Evolutionary conservation across 2,329 filamentous ascomycete genomes (phyloP).

Genomic region (Xylariaceae sp.): DNA sequence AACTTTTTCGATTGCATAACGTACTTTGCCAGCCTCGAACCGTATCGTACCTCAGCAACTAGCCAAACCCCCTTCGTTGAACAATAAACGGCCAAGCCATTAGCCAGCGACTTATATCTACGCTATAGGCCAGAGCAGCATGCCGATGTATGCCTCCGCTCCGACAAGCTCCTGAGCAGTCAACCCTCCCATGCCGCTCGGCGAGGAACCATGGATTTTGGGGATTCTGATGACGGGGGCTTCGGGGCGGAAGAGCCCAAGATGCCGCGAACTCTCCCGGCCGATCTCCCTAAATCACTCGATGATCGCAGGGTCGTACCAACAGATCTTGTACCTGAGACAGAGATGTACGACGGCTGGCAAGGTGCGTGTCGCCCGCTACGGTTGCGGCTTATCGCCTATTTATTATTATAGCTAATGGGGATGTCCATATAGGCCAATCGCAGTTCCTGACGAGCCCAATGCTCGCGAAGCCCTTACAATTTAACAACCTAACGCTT

Average conservation of each 20-base stretch:
- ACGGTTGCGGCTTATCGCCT: conserved; percentile 16
- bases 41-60: too few species aligned
- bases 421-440: conserved; percentile 67
- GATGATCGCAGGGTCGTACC: conserved; percentile 81
- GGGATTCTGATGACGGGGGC: conserved; percentile 54
- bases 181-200: conserved; percentile 33
- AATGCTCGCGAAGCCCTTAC: conserved; percentile 80
- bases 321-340: conserved; percentile 74
- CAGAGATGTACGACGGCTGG: conserved; percentile 99
- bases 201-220: conserved; percentile 64
- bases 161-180: conserved; percentile 31
- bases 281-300: conserved; percentile 87
- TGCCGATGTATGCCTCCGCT: conserved; percentile 27
- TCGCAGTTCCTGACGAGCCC: conserved; percentile 93
- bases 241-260: conserved; percentile 48
- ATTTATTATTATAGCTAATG: conserved; percentile 24
- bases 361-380: conserved; percentile 66
- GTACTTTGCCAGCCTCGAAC: too few species aligned
- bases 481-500: conserved; percentile 80
- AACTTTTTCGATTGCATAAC: too few species aligned
- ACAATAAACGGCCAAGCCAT: neutral
- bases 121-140: conserved; percentile 29
- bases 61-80: too few species aligned
- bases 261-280: conserved; percentile 66
- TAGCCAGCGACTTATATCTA: neutral